Percentiles rank a stretch among this genome's conserved stretches.
Conservation (phyloP, 805 yeast species). For the Saccharomycopsis sp. region DNA sequence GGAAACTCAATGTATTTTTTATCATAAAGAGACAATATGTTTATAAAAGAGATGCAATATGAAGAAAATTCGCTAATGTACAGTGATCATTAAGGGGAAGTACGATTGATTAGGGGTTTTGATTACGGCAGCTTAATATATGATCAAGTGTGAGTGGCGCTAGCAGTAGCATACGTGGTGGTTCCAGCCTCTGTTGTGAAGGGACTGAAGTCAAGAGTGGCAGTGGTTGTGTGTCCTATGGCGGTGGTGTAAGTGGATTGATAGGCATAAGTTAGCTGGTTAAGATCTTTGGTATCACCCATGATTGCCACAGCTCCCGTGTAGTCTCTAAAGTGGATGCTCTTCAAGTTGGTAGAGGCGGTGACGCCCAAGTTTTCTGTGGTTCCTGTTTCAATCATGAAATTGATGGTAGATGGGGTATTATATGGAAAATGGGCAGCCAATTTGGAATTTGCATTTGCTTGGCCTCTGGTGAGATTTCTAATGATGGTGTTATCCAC, state of each 20-base stretch:
- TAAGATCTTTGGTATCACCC: conserved; percentile 5
- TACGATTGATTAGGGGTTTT: too few relatives aligned
- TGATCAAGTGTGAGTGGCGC: neutral
- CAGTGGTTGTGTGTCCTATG: conserved; percentile 3
- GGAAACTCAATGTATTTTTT: neutral
- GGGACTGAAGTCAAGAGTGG: conserved; percentile 1
- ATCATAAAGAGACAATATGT: neutral
- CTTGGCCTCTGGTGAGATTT: conserved; percentile 5
- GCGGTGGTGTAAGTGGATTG: conserved; percentile 2
- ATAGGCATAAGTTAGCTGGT: neutral
- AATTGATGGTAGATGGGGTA: conserved; percentile 15
- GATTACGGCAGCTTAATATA: too few relatives aligned
- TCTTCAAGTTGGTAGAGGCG: neutral
- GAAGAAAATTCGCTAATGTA: neutral
- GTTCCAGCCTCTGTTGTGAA: neutral
- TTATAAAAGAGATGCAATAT: neutral
- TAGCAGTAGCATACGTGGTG: conserved; percentile 1
- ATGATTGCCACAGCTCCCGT: conserved; percentile 11
- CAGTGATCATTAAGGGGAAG: neutral
- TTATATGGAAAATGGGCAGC: conserved; percentile 10
- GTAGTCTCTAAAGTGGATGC: conserved; percentile 1
- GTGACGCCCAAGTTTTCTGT: neutral
- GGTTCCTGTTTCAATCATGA: conserved; percentile 13
- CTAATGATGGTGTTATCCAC: conserved; percentile 12
- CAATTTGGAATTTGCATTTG: neutral